Percentiles rank a stretch among this genome's conserved stretches.
Conservation (phyloP, 2,329 filamentous ascomycete genomes). For the Pseudogymnoascus sp. region DNA sequence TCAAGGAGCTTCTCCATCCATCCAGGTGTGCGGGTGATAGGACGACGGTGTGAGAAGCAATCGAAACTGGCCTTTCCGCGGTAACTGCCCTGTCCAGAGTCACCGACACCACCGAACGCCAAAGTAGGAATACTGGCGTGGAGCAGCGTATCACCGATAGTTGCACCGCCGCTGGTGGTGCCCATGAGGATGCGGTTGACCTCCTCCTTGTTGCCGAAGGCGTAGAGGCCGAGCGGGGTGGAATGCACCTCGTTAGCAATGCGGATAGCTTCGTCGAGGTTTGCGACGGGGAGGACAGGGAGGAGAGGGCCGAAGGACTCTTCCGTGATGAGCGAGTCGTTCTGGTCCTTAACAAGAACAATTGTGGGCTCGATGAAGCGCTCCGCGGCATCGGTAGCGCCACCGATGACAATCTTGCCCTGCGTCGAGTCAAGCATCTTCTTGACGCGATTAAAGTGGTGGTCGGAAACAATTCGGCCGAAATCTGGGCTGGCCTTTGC, state of each 20-base stretch:
- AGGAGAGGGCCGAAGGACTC: constrained; percentile 95
- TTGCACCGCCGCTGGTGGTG: constrained; percentile 61
- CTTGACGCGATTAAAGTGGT: constrained; percentile 76
- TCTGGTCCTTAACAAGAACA: constrained; percentile 67
- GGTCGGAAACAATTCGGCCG: constrained; percentile 69
- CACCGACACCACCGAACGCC: constrained; percentile 76
- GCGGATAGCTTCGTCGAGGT: constrained; percentile 76
- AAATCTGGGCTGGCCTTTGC: constrained; percentile 71
- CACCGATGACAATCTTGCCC: constrained; percentile 82
- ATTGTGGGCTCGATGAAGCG: constrained; percentile 87
- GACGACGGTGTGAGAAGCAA: constrained; percentile 53
- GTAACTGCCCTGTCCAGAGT: constrained; percentile 69
- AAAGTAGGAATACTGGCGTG: constrained; percentile 64
- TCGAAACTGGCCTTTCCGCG: constrained; percentile 69
- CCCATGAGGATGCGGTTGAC: constrained; percentile 55
- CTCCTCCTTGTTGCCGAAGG: constrained; percentile 76
- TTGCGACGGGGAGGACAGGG: constrained; percentile 67
- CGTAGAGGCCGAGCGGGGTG: constrained; percentile 76
- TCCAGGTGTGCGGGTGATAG: constrained; percentile 51
- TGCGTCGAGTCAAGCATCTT: constrained; percentile 77
- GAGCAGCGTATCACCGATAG: constrained; percentile 59
- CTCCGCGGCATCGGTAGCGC: constrained; percentile 68
- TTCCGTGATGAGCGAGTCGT: constrained; percentile 71
- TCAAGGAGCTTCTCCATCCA: constrained; percentile 62
- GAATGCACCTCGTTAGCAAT: constrained; percentile 73